phyloP scores from a whole-genome alignment of 2,329 filamentous ascomycete genomes.

The Aspergillus costaricaensis region DNA sequence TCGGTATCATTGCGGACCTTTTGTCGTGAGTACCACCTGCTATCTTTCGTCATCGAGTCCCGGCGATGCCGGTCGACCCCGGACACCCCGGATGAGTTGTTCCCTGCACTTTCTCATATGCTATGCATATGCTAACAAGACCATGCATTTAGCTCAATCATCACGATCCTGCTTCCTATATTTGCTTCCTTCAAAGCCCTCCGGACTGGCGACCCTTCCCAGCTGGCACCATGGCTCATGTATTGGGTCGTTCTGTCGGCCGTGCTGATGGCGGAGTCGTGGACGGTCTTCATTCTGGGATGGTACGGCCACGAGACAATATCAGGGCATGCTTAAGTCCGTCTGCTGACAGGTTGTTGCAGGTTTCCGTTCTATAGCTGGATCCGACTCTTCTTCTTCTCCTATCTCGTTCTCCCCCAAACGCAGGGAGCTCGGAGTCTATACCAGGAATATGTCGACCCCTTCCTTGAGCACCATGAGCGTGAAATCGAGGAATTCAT shows the following conservation, averaged over 20 bases:
- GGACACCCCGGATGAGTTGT: not conserved
- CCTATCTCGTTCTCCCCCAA: conserved; percentile 95
- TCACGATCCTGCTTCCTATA: conserved; percentile 89
- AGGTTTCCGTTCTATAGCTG: conserved; percentile 94
- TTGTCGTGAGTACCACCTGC: conserved; percentile 64
- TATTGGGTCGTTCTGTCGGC: conserved; percentile 95
- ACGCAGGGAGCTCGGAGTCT: conserved; percentile 88
- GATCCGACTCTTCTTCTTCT: conserved; percentile 80
- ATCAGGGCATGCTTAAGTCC: not conserved
- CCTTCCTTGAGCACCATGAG: conserved; percentile 86
- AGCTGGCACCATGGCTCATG: conserved; percentile 97
- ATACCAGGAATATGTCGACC: conserved; percentile 83
- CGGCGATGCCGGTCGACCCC: not conserved
- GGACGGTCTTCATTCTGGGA: conserved; percentile 80
- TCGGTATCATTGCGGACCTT: conserved; percentile 74
- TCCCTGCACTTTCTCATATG: not conserved
- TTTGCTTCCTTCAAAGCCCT: conserved; percentile 98
- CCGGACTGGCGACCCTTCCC: conserved; percentile 83
- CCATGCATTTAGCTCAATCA: conserved; percentile 64
- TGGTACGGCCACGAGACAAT: conserved; percentile 57
- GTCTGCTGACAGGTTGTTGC: not conserved
- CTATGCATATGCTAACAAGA: conserved; percentile 15
- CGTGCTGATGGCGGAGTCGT: conserved; percentile 79
- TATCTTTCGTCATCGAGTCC: not conserved
- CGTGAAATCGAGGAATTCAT: conserved; percentile 88